Conservation (phyloP, 768 basidiomycete genomes). For the Cantharellus anzutake region DNA sequence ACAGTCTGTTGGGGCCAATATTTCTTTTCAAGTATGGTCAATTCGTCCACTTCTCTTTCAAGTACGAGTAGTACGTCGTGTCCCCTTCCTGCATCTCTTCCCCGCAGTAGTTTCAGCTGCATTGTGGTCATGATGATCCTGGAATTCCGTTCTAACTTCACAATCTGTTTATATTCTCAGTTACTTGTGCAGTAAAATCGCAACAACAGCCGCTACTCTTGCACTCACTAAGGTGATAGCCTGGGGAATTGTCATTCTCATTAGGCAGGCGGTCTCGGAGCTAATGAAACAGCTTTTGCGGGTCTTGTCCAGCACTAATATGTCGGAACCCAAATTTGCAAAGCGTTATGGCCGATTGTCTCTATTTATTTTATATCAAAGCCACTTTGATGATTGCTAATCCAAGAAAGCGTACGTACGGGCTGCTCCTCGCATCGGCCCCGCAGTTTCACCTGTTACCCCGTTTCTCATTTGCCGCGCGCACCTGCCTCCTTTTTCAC, state of each 20-base stretch:
- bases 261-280: too few species aligned
- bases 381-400: too few species aligned
- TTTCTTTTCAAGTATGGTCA: constrained; percentile 42
- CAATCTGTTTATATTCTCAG: constrained; percentile 50
- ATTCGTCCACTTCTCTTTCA: constrained; percentile 34
- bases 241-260: background rate
- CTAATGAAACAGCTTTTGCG: too few species aligned
- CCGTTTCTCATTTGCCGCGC: constrained; percentile 17
- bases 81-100: background rate
- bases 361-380: too few species aligned
- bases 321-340: too few species aligned
- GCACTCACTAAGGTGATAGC: constrained; percentile 44
- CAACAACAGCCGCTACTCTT: constrained; percentile 34
- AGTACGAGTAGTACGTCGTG: background rate
- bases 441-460: too few species aligned
- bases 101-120: background rate
- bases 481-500: constrained; percentile 52
- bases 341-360: too few species aligned
- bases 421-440: too few species aligned
- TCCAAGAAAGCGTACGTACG: too few species aligned
- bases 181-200: constrained; percentile 30
- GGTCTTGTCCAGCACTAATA: too few species aligned
- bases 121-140: constrained; percentile 15
- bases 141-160: background rate
- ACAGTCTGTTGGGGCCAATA: constrained; percentile 46